Conservation (phyloP, 306 rosid genomes). For the Lathyrus sativus region DNA sequence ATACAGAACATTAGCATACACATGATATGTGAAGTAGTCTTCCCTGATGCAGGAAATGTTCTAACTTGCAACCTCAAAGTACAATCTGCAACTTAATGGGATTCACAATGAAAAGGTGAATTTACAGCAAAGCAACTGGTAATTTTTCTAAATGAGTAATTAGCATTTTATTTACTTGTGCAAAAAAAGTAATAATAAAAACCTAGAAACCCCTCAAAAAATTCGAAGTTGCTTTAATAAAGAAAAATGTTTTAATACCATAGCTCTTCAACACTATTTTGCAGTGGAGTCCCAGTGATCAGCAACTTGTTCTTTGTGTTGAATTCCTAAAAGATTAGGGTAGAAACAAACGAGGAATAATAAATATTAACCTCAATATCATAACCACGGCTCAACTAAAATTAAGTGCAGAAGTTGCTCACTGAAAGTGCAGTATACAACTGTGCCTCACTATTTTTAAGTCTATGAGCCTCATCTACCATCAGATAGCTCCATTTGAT, state of each 20-base stretch:
- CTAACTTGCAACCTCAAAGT: neutral
- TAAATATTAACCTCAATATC: slow-evolving; percentile 12
- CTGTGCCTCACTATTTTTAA: slow-evolving; percentile 98
- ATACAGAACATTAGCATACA: neutral
- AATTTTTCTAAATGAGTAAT: neutral
- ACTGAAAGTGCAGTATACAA: slow-evolving; percentile 91
- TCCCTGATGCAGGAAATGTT: neutral
- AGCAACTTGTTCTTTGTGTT: slow-evolving; percentile 99
- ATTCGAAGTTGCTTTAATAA: slow-evolving; percentile 7
- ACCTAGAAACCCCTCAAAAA: slow-evolving; percentile 13
- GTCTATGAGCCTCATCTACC: slow-evolving; percentile 99
- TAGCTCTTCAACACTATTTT: slow-evolving; percentile 97
- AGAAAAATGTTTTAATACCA: slow-evolving; percentile 58
- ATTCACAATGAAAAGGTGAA: no score
- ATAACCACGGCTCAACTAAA: slow-evolving; percentile 20
- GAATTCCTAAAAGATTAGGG: slow-evolving; percentile 69
- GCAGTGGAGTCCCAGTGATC: slow-evolving; percentile 97
- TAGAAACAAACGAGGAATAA: slow-evolving; percentile 6
- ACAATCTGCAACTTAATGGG: neutral
- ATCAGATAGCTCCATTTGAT: slow-evolving; percentile 93
- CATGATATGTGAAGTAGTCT: neutral
- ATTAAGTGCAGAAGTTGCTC: slow-evolving; percentile 41
- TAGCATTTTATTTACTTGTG: neutral
- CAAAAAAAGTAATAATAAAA: neutral
- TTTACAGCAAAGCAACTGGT: neutral